A percentile compares a stretch with the other conserved stretches of the same genome.
Conservation (phyloP, 139 green algal genomes). For the Zygnema cylindricum region DNA sequence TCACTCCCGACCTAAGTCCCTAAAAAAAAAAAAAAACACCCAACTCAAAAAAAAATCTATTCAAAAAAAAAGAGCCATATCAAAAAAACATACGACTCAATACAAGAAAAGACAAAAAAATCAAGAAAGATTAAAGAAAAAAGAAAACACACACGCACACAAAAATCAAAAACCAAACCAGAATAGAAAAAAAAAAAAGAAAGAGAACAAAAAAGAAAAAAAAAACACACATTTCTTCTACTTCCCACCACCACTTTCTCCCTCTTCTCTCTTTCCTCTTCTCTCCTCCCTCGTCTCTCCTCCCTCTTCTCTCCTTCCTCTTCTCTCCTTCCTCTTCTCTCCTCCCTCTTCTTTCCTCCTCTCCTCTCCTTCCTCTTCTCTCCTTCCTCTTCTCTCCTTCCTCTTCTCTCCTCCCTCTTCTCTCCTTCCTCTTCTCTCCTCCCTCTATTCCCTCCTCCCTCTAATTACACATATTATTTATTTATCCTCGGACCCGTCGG, state of each 20-base stretch:
- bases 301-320: neutral
- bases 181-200: neutral
- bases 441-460: neutral
- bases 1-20: no score
- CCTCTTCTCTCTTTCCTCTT: slow-evolving; percentile 1
- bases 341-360: neutral
- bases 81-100: no score
- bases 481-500: neutral
- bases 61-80: no score
- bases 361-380: slow-evolving; percentile 5
- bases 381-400: neutral
- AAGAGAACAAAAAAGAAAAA: neutral
- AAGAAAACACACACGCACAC: neutral
- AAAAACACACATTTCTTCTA: neutral
- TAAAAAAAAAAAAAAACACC: no score
- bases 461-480: neutral
- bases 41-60: no score
- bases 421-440: neutral
- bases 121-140: neutral
- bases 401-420: neutral
- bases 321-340: neutral
- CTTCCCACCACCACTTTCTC: neutral
- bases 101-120: no score
- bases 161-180: neutral
- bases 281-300: no score